Base-by-base conservation (phyloP, 768 basidiomycete species). In the Leccinum broughii region DNA sequence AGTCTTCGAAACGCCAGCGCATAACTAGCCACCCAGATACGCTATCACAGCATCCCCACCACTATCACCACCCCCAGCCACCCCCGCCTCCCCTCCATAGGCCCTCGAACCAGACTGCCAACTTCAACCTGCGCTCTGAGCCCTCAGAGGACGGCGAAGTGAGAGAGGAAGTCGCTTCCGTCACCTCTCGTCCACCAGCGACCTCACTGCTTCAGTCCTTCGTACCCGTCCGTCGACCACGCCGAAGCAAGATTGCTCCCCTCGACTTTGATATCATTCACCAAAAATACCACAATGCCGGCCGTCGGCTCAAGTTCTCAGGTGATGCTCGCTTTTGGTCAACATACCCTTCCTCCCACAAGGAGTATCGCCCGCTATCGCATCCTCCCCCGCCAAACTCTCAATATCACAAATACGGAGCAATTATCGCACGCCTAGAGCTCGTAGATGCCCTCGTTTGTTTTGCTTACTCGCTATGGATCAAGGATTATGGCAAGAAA, bases 401-500 rank as follows among this genome's bases (percentile, higher is more conserved):
- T 0, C 76, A 82, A 39, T 93, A 93, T 71, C 87, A 91, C 72
- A 88, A 87, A 70, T 81, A 85, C 63, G 90, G 88, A 20, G 85
- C 85, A 22, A 76, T 90, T 63, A 88, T 93, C 68, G 88, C 89
- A 30, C 83, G 89, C 26, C 80, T 93, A 20, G 92, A 93, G 71
- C 85, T 90, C 51, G 76, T 92, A 44, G 91, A 94, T 73, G 88
- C 92, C 48, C 81, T 93, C 58, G 78, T 93, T 48, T 89, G 88
- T 75, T 94, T 93, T 75, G 85, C 89, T 4, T 95, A 92, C 70
- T 83, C 89, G 5, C 80, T 91, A 64, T 95, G 92, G 92, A 85
- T 83, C 73, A 86, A 82, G 67, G 90, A 92, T 62, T 84, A 85
- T 67, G 72, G 77, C 64, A 78, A 79, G 59, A 80, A 80, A 59